These are phyloP conservation scores for Lipomyces yamanashiensis DNA, from an alignment of 805 yeast species.

Conservation along the genomic window DNA sequence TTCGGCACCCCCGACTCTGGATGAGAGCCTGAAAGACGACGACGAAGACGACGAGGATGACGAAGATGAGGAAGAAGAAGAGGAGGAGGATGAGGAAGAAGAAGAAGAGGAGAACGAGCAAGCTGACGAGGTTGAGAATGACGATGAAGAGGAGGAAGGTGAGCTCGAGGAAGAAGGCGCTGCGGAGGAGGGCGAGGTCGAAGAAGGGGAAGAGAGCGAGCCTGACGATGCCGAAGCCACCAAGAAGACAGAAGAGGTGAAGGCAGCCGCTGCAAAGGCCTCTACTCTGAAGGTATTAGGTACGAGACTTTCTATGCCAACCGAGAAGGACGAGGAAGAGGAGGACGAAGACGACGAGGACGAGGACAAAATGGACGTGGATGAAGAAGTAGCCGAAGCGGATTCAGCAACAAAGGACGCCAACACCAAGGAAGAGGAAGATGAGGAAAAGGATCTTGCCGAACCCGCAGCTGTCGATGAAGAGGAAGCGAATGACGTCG, in stretches of 20 bases:
- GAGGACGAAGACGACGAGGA: conserved; percentile 37
- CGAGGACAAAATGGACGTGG: conserved; percentile 15
- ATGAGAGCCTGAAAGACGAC: conserved; percentile 6
- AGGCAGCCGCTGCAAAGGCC: conserved; percentile 10
- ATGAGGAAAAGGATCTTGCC: conserved; percentile 27
- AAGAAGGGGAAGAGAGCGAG: conserved; percentile 2
- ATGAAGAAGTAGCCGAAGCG: conserved; percentile 30
- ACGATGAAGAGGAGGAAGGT: conserved; percentile 5
- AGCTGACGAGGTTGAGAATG: conserved; percentile 6
- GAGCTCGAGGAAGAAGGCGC: background rate
- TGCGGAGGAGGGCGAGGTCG: conserved; percentile 4
- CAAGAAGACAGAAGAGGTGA: conserved; percentile 7
- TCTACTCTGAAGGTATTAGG: conserved; percentile 1
- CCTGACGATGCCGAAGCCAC: conserved; percentile 4
- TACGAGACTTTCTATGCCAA: conserved; percentile 2
- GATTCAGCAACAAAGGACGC: conserved; percentile 41
- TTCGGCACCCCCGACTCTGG: conserved; percentile 19
- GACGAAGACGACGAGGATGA: conserved; percentile 17
- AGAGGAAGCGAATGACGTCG: conserved; percentile 34
- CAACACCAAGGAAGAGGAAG: conserved; percentile 33
- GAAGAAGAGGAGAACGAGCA: conserved; percentile 8
- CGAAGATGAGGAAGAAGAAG: conserved; percentile 13
- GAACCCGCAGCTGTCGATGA: conserved; percentile 24
- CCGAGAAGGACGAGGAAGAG: conserved; percentile 29
- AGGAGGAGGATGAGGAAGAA: conserved; percentile 10